These are phyloP conservation scores for Aspergillus glaucus DNA, from an alignment of 2,329 filamentous ascomycete genomes.

Conservation along the genomic window DNA sequence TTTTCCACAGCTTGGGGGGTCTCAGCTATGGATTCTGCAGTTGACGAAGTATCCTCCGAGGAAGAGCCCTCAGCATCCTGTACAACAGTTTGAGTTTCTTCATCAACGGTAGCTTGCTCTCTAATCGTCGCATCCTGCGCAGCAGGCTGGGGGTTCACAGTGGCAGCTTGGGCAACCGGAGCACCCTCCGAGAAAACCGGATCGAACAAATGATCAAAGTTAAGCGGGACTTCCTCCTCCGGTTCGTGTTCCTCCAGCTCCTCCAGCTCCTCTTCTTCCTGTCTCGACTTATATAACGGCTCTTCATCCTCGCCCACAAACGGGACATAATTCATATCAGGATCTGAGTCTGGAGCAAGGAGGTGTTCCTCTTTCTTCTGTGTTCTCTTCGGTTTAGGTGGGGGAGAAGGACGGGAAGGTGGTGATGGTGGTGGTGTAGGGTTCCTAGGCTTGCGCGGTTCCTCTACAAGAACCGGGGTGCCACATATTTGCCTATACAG, in stretches of 20 bases:
- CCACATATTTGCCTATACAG: slow-evolving; percentile 78
- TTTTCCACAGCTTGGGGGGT: background rate
- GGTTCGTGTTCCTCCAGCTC: slow-evolving; percentile 10
- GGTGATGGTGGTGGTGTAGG: background rate
- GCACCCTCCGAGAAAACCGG: slow-evolving; percentile 16
- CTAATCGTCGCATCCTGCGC: background rate
- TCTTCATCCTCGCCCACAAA: slow-evolving; percentile 23
- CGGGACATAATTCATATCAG: slow-evolving; percentile 20
- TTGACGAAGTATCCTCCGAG: background rate
- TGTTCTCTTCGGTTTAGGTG: background rate
- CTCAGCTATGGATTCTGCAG: background rate
- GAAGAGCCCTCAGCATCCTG: background rate
- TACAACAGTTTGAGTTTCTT: background rate
- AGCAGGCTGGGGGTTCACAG: background rate
- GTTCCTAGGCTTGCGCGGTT: slow-evolving; percentile 14
- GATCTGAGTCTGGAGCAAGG: background rate
- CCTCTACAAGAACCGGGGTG: slow-evolving; percentile 46
- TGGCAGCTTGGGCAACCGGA: background rate
- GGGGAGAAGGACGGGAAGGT: too few species aligned
- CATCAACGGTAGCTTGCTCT: background rate
- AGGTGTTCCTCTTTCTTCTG: background rate
- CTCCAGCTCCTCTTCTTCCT: slow-evolving; percentile 6
- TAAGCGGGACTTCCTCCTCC: slow-evolving; percentile 20
- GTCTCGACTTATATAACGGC: slow-evolving; percentile 14
- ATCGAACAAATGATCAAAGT: slow-evolving; percentile 32